Base-by-base conservation (phyloP, 768 basidiomycete genomes). In the Suillus americanus region DNA sequence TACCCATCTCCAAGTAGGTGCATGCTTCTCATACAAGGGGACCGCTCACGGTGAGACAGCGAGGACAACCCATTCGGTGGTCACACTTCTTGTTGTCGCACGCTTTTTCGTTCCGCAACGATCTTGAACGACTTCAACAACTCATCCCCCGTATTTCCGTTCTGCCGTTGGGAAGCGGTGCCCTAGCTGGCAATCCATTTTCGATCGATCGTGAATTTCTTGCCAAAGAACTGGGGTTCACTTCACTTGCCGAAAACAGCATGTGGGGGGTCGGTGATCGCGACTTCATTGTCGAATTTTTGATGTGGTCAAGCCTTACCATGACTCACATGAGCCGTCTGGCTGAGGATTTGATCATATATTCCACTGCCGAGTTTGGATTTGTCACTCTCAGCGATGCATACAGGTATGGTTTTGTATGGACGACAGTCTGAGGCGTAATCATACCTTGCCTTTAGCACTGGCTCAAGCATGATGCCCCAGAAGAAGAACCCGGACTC, bases 401-500 rank as follows among this genome's bases (percentile, higher is more conserved):
- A 5, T 99, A 99, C 78, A 95, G 92, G 96, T 94, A 62, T 61
- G 83, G 73, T 56, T 59, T 28, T 28, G 28, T 38, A 20, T 5
- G 12, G 10, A 59, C 28, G 28, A 28, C 10, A 59, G 20, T 61
- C 59, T 18, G 13, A n/a, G 30, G 3, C 4, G n/a, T 5, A 5
- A 25, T 43, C 50, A 56, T 59, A 64, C 64, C 56, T 20, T 23
- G 41, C 23, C 23, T 57, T 50, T 35, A 98, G 95, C 74, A 99
- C 97, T 51, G 97, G 97, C 8, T 98, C 96, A 46, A 98, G 96
- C 69, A 98, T 99, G 74, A 99, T 99, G 97, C 97, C 97, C 6
- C 97, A 99, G 75, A 99, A 99, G 81, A 99, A 99, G 80, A 98
- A 98, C 73, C 94, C 96, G 0, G 97, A 99, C 75, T 98, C 97